Evolutionary conservation across 1,139 yeast species (phyloP).

Genomic region (Suhomyces terraborum): DNA sequence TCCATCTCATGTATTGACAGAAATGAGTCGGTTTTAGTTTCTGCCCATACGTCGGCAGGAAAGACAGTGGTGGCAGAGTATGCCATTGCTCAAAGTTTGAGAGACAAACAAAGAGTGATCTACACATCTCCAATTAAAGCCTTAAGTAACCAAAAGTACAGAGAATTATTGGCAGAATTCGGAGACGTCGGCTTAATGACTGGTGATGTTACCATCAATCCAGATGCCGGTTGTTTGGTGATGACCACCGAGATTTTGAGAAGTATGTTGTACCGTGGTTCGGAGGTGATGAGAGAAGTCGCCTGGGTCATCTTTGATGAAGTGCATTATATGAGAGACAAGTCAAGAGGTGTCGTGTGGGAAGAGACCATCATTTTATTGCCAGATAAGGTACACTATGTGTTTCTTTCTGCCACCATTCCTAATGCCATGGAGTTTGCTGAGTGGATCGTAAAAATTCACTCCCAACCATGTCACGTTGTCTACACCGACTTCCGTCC

Average conservation of each 20-base stretch:
- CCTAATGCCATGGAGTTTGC: constrained; percentile 99
- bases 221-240: constrained; percentile 94
- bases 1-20: constrained; percentile 93
- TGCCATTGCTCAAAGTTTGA: constrained; percentile 91
- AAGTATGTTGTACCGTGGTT: constrained; percentile 90
- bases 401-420: constrained; percentile 90
- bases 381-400: constrained; percentile 91
- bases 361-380: constrained; percentile 95
- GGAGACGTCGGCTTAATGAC: constrained; percentile 98
- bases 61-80: constrained; percentile 98
- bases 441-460: constrained; percentile 96
- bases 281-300: constrained; percentile 94
- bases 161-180: constrained; percentile 89
- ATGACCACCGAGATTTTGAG: constrained; percentile 97
- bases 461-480: constrained; percentile 95
- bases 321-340: constrained; percentile 94
- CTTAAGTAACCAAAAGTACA: constrained; percentile 89
- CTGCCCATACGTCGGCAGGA: constrained; percentile 99
- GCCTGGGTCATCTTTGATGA: constrained; percentile 97
- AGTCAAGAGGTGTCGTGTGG: constrained; percentile 98
- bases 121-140: constrained; percentile 98
- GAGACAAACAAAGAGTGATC: constrained; percentile 90
- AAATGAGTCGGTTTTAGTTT: constrained; percentile 92
- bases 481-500: constrained; percentile 99
- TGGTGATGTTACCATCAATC: constrained; percentile 96